Conservation (phyloP, 2,329 filamentous ascomycete genomes). For the Xylariaceae sp. region DNA sequence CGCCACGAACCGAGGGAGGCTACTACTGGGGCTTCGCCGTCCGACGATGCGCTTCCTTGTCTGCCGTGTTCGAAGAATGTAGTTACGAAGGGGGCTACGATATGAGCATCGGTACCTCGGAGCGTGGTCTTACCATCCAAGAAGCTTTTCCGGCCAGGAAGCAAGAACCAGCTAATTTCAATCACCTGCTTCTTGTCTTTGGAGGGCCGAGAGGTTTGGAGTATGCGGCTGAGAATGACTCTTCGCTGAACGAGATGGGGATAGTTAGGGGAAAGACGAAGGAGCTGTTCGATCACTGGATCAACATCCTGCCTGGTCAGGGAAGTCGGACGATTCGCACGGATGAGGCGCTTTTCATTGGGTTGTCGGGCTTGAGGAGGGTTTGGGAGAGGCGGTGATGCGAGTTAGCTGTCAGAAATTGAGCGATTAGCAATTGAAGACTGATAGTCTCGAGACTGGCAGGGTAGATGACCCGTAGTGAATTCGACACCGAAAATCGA, state of each 20-base stretch:
- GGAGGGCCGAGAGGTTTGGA: slow-evolving; percentile 79
- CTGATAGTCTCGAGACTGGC: too few relatives aligned
- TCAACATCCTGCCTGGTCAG: slow-evolving; percentile 76
- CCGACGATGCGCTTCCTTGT: slow-evolving; percentile 62
- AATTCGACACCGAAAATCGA: too few relatives aligned
- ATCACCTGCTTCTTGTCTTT: slow-evolving; percentile 74
- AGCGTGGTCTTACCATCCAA: slow-evolving; percentile 59
- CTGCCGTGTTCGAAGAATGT: slow-evolving; percentile 72
- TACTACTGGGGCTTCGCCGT: slow-evolving; percentile 86
- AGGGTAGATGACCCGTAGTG: too few relatives aligned
- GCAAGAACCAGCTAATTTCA: slow-evolving; percentile 44
- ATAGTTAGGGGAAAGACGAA: slow-evolving; percentile 61
- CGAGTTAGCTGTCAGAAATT: too few relatives aligned
- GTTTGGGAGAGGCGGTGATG: slow-evolving; percentile 42
- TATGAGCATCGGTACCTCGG: slow-evolving; percentile 77
- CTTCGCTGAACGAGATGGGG: slow-evolving; percentile 53
- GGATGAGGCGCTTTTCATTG: slow-evolving; percentile 78
- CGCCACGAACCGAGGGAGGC: slow-evolving; percentile 69
- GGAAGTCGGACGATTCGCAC: slow-evolving; percentile 79
- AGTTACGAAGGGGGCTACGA: slow-evolving; percentile 76
- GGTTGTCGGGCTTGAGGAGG: slow-evolving; percentile 62
- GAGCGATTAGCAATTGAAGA: too few relatives aligned
- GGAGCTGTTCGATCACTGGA: slow-evolving; percentile 78
- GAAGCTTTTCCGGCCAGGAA: slow-evolving; percentile 42
- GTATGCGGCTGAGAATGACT: slow-evolving; percentile 63